A percentile compares a stretch with the other conserved stretches of the same genome.
Evolutionary conservation across 2,329 filamentous ascomycete genomes (phyloP).

Genomic region (Exophiala dermatitidis): DNA sequence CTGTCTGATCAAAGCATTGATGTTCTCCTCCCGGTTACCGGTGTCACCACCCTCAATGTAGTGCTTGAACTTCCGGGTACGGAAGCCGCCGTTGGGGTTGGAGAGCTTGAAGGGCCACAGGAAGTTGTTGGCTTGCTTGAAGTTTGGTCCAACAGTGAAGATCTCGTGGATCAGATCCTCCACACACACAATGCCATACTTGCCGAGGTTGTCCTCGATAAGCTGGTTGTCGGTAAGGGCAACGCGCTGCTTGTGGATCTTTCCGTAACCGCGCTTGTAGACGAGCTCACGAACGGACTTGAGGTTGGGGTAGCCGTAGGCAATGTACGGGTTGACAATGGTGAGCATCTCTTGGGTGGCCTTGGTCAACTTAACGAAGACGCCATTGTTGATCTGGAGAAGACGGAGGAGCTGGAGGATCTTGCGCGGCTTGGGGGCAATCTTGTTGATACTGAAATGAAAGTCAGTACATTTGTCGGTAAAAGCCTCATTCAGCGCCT

Average conservation of each 20-base stretch:
- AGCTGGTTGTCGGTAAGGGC: constrained; percentile 95
- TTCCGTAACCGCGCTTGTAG: constrained; percentile 99
- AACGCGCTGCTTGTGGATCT: constrained; percentile 96
- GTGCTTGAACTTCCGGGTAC: constrained; percentile 95
- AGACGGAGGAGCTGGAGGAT: constrained; percentile 98
- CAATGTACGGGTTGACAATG: constrained; percentile 97
- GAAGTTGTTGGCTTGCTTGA: constrained; percentile 99
- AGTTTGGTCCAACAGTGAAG: constrained; percentile 97
- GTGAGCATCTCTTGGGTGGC: constrained; percentile 95
- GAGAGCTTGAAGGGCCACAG: constrained; percentile 99
- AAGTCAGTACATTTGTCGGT: background rate
- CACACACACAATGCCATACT: constrained; percentile 98
- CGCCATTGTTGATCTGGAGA: constrained; percentile 99
- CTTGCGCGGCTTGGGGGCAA: constrained; percentile 99
- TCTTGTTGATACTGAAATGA: constrained; percentile 92
- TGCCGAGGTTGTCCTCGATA: constrained; percentile 92
- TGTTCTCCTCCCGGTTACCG: constrained; percentile 97
- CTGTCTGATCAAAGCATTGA: constrained; percentile 91
- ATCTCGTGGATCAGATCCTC: constrained; percentile 99
- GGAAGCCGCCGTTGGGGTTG: constrained; percentile 97
- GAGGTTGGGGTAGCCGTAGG: constrained; percentile 98
- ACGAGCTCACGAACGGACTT: constrained; percentile 98
- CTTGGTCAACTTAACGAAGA: constrained; percentile 97
- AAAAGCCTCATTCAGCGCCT: background rate
- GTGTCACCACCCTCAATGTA: constrained; percentile 98